These are phyloP conservation scores for Amanita fuliginea DNA, from an alignment of 768 basidiomycete species.

Conservation along the genomic window DNA sequence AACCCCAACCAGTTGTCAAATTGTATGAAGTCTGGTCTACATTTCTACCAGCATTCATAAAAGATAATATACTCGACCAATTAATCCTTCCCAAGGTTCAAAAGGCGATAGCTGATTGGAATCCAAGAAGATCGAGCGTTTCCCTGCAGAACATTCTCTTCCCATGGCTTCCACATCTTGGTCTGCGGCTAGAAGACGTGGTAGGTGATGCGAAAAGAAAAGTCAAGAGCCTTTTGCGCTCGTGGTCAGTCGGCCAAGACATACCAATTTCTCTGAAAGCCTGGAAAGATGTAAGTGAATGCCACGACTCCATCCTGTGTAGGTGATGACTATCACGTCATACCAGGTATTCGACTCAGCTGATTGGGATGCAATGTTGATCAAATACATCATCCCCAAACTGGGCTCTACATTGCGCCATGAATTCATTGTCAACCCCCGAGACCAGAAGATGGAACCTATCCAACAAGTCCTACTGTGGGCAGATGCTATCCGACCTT, in stretches of 20 bases:
- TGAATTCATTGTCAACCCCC: conserved; percentile 85
- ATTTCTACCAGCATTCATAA: conserved; percentile 82
- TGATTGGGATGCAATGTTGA: conserved; percentile 88
- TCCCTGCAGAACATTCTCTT: conserved; percentile 78
- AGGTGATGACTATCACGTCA: not conserved
- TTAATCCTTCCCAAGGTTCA: conserved; percentile 89
- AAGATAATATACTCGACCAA: conserved; percentile 93
- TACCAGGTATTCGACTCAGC: conserved; percentile 59
- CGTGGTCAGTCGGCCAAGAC: conserved; percentile 63
- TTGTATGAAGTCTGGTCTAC: conserved; percentile 85
- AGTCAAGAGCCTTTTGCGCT: conserved; percentile 65
- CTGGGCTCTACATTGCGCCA: conserved; percentile 73
- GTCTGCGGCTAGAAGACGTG: conserved; percentile 72
- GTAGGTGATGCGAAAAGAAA: conserved; percentile 82
- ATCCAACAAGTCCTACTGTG: conserved; percentile 70
- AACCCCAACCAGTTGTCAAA: conserved; percentile 65
- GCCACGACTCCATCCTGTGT: not conserved
- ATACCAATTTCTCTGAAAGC: conserved; percentile 63
- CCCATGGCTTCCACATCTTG: conserved; percentile 91
- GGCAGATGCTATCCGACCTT: conserved; percentile 60
- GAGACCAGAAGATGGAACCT: conserved; percentile 79
- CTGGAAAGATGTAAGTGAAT: conserved; percentile 70
- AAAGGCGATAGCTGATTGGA: conserved; percentile 80
- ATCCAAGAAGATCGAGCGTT: conserved; percentile 40
- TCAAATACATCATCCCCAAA: conserved; percentile 90